Conservation (phyloP, 2,329 filamentous ascomycete species). For the Purpureocillium lavendulum region DNA sequence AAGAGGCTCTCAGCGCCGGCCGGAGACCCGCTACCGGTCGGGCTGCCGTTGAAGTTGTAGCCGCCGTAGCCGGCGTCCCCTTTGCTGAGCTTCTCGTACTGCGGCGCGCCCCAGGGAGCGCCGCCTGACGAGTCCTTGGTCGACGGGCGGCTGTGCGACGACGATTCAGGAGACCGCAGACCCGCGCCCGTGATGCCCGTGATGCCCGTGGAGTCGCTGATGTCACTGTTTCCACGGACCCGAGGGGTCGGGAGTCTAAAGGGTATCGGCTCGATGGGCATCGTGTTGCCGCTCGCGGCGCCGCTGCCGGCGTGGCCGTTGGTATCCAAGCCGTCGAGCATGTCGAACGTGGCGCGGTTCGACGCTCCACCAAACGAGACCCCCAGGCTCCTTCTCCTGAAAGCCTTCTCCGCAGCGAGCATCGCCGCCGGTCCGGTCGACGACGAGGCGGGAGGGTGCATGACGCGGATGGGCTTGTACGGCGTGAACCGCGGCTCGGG, state of each 20-base stretch:
- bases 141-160: slow-evolving; percentile 22
- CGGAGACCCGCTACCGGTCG: slow-evolving; percentile 24
- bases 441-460: slow-evolving; percentile 30
- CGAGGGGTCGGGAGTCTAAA: slow-evolving; percentile 29
- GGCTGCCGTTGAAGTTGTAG: slow-evolving; percentile 32
- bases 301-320: slow-evolving; percentile 10
- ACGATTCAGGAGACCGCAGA: slow-evolving; percentile 17
- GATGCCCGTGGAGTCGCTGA: slow-evolving; percentile 17
- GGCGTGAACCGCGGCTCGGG: slow-evolving; percentile 80
- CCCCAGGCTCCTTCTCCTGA: slow-evolving; percentile 48
- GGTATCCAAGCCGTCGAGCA: slow-evolving; percentile 17
- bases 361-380: slow-evolving; percentile 25
- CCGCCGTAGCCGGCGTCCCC: slow-evolving; percentile 57
- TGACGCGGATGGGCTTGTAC: slow-evolving; percentile 62
- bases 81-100: slow-evolving; percentile 61
- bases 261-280: slow-evolving; percentile 42
- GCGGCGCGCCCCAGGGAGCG: slow-evolving; percentile 20
- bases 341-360: slow-evolving; percentile 22
- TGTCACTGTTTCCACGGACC: slow-evolving; percentile 22
- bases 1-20: slow-evolving; percentile 53
- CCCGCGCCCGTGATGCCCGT: slow-evolving; percentile 12
- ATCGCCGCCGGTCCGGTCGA: slow-evolving; percentile 36
- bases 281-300: slow-evolving; percentile 20
- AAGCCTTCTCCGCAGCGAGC: slow-evolving; percentile 51
- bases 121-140: slow-evolving; percentile 24